Evolutionary conservation across 78 protist species (phyloP), one percentile per base, ranked within the genome.

Genomic region (Guillardia theta): DNA sequence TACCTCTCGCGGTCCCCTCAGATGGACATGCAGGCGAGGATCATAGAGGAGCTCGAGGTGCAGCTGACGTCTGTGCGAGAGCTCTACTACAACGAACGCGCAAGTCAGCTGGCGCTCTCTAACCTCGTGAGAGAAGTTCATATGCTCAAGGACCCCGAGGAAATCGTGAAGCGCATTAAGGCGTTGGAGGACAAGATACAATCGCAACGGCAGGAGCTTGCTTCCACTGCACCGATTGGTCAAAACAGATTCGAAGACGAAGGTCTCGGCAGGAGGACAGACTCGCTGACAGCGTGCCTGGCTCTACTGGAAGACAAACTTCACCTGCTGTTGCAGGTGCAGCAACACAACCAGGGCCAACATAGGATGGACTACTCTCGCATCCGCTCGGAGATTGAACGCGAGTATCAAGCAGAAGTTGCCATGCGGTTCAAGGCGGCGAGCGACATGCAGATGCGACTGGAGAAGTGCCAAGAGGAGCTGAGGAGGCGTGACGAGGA

Each of bases 81-180:
- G 6, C 83, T 70, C n/a, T 70, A 70, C 41, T 70, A 70, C 83
- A 70, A 70, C 6, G 83, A 70, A 43, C 83, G 83, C 83, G 83
- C 83, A 6, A 70, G 83, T 24, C 83, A 70, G 41, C n/a, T 70
- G 83, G 83, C 83, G 36, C 83, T 70, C 83, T 22, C 36, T 3
- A 70, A 70, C 41, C 83, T 70, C 4, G 83, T 58, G 70, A 24
- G 70, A 6, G 70, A 58, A 30, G 27, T 58, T 30, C 70, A 58
- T 30, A 30, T 30, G 70, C 70, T 58, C 70, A 58, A 58, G 70
- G 70, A 58, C 70, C 70, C 70, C 27, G 70, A 58, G 70, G 70
- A 58, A 24, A 58, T 58, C 3, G 39, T 27, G 70, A 58, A 58
- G 70, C 21, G 27, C 39, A 58, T 58, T 30, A 24, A 30, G 27